A percentile compares a stretch with the other conserved stretches of the same genome.
phyloP scores from a whole-genome alignment of 495 filamentous ascomycete genomes.

The Aspergillus bridgeri region DNA sequence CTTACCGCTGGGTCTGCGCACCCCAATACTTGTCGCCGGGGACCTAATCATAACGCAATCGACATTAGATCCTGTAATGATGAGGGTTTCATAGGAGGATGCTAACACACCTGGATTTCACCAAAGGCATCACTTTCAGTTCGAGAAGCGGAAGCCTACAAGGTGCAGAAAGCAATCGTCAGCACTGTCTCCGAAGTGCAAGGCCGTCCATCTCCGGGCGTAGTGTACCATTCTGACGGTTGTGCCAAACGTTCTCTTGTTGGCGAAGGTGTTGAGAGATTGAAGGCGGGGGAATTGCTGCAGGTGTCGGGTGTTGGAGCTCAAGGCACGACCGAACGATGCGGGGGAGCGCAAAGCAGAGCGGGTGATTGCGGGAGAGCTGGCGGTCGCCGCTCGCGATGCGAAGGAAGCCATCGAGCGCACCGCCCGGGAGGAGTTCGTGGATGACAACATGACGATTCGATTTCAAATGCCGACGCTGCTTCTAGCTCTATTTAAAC shows the following conservation, averaged over 20 bases:
- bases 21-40: slow-evolving; percentile 97
- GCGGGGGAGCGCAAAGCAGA: slow-evolving; percentile 27
- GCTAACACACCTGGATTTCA: slow-evolving; percentile 62
- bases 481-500: neutral
- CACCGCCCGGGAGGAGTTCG: slow-evolving; percentile 39
- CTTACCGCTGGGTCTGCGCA: slow-evolving; percentile 89
- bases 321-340: slow-evolving; percentile 29
- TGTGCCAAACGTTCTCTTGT: slow-evolving; percentile 43
- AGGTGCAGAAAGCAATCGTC: slow-evolving; percentile 6
- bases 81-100: neutral
- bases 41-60: slow-evolving; percentile 52
- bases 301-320: slow-evolving; percentile 34
- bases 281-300: slow-evolving; percentile 44
- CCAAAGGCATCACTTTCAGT: slow-evolving; percentile 97
- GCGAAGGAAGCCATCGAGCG: slow-evolving; percentile 42
- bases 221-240: slow-evolving; percentile 43
- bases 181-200: neutral
- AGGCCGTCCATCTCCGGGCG: neutral
- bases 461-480: slow-evolving; percentile 11
- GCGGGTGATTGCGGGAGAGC: slow-evolving; percentile 37
- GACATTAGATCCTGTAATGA: slow-evolving; percentile 13
- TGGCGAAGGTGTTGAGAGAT: slow-evolving; percentile 31
- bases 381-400: slow-evolving; percentile 28
- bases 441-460: slow-evolving; percentile 20
- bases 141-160: slow-evolving; percentile 48